phyloP scores from a whole-genome alignment of 768 basidiomycete species.

The Candolleomyces eurysporus region DNA sequence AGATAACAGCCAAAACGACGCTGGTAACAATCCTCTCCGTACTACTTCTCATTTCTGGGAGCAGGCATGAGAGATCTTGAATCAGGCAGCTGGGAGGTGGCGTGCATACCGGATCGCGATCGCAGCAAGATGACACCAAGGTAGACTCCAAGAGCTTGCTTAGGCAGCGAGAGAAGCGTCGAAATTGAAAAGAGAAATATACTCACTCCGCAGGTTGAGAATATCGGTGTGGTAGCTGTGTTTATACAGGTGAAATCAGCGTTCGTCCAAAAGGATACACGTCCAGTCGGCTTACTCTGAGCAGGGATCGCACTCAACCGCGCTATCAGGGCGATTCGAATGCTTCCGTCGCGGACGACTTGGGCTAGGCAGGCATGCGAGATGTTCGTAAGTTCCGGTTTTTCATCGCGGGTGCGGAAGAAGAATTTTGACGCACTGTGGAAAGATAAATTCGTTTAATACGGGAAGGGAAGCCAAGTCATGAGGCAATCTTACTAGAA shows the following conservation, averaged over 20 bases:
- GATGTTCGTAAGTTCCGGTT: slow-evolving; percentile 58
- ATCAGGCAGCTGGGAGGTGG: not conserved
- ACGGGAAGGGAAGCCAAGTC: no score
- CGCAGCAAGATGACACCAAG: slow-evolving; percentile 77
- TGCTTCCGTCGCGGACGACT: slow-evolving; percentile 84
- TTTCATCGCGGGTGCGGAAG: slow-evolving; percentile 72
- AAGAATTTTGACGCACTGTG: slow-evolving; percentile 79
- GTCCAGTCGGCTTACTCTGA: slow-evolving; percentile 55
- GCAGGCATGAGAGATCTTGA: no score
- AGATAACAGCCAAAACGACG: slow-evolving; percentile 62
- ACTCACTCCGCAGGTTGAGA: slow-evolving; percentile 86
- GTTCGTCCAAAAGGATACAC: not conserved
- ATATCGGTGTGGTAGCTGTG: slow-evolving; percentile 82
- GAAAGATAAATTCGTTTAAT: not conserved
- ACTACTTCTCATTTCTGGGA: slow-evolving; percentile 28
- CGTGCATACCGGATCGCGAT: slow-evolving; percentile 31
- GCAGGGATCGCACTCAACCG: slow-evolving; percentile 83
- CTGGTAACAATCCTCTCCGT: slow-evolving; percentile 62
- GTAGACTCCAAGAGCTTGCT: slow-evolving; percentile 91
- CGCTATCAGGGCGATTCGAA: slow-evolving; percentile 76
- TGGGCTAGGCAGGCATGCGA: slow-evolving; percentile 60
- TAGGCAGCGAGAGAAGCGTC: slow-evolving; percentile 80
- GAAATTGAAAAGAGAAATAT: slow-evolving; percentile 76
- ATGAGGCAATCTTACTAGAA: slow-evolving; percentile 59
- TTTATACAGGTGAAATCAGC: slow-evolving; percentile 6